A percentile compares a stretch with the other conserved stretches of the same genome.
phyloP scores from a whole-genome alignment of 495 filamentous ascomycete genomes.

The Cetradonia linearis region DNA sequence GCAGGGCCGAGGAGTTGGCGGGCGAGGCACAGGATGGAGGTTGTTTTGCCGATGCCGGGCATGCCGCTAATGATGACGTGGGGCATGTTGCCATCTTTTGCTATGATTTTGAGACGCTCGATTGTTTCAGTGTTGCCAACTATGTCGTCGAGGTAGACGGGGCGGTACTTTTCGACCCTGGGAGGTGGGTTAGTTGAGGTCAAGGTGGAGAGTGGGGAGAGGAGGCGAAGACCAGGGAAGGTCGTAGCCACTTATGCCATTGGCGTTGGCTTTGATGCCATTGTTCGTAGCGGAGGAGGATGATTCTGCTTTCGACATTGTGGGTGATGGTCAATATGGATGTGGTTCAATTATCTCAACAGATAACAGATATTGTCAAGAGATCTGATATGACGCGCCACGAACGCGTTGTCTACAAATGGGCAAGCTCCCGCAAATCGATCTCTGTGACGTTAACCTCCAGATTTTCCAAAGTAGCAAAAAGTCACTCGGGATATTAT shows the following conservation, averaged over 20 bases:
- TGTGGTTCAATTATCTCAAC: not conserved
- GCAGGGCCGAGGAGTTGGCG: constrained; percentile 83
- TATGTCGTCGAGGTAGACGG: constrained; percentile 86
- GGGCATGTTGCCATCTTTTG: constrained; percentile 98
- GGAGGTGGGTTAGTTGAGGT: constrained; percentile 17
- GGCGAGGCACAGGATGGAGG: constrained; percentile 86
- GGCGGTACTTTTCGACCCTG: constrained; percentile 96
- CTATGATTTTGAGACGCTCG: constrained; percentile 96
- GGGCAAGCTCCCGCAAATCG: constrained; percentile 2
- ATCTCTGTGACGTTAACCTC: too few species aligned
- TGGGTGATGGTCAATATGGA: not conserved
- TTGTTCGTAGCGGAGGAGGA: constrained; percentile 58
- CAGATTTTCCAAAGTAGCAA: too few species aligned
- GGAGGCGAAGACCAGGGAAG: constrained; percentile 46
- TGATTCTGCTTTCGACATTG: constrained; percentile 14
- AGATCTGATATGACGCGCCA: constrained; percentile 8
- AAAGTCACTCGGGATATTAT: not conserved
- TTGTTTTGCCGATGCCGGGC: constrained; percentile 99
- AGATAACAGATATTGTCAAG: not conserved
- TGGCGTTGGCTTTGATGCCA: constrained; percentile 52
- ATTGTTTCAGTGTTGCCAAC: constrained; percentile 97
- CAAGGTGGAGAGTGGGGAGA: not conserved
- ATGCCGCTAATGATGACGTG: constrained; percentile 98
- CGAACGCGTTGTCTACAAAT: constrained; percentile 4
- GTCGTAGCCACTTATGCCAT: constrained; percentile 64